These are phyloP conservation scores for Bifiguratus adelaidae DNA, from an alignment of 192 early-diverging fungal species.

Conservation along the genomic window DNA sequence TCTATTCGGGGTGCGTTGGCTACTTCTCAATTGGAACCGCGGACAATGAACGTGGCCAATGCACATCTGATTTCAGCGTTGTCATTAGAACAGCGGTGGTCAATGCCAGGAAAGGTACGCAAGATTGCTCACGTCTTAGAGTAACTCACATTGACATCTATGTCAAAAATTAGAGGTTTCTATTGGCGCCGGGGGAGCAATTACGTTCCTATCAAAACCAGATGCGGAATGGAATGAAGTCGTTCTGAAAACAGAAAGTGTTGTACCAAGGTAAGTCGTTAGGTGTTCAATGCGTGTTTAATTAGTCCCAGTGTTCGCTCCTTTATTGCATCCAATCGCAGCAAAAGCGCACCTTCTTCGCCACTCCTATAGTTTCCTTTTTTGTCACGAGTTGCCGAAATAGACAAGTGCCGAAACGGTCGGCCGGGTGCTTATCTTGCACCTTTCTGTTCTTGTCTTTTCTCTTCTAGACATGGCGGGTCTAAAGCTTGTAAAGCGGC, in stretches of 20 bases:
- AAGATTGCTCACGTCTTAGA: background rate
- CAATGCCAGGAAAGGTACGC: conserved; percentile 5
- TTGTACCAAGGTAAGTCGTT: conserved; percentile 34
- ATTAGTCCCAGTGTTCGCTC: no score
- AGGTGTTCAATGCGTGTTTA: no score
- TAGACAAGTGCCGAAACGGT: no score
- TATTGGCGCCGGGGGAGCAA: conserved; percentile 89
- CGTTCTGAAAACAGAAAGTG: conserved; percentile 57
- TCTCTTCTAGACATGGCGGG: no score
- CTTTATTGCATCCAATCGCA: no score
- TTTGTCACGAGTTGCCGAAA: no score
- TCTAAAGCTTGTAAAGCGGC: no score
- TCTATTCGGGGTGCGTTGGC: conserved; percentile 86
- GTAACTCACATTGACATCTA: background rate
- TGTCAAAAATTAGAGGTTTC: conserved; percentile 35
- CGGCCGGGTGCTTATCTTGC: no score
- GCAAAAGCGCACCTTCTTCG: no score
- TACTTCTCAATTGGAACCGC: conserved; percentile 53
- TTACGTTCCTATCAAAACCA: conserved; percentile 79
- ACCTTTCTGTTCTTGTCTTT: no score
- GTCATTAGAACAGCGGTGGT: conserved; percentile 85
- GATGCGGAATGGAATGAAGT: conserved; percentile 85
- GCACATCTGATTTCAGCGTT: conserved; percentile 67
- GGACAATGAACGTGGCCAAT: conserved; percentile 6
- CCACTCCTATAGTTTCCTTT: no score